Evolutionary conservation across 306 rosid genomes (phyloP).

Genomic region (Trifolium dubium): DNA sequence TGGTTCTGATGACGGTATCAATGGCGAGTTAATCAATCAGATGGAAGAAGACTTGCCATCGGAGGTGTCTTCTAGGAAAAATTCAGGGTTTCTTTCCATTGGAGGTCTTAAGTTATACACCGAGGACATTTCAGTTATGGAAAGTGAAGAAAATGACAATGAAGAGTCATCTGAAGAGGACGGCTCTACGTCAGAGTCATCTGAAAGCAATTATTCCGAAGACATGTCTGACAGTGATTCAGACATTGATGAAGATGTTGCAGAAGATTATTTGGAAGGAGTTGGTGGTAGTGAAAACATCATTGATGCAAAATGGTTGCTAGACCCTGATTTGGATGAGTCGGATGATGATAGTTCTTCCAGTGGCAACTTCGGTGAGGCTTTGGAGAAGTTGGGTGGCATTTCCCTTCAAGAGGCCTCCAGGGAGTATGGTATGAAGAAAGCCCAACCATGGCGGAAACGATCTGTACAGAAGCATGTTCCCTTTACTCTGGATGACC

Average conservation of each 20-base stretch:
- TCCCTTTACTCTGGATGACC: conserved; percentile 58
- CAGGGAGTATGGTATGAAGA: conserved; percentile 67
- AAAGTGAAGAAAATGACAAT: conserved; percentile 57
- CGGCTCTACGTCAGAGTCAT: conserved; percentile 46
- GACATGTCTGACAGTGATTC: conserved; percentile 71
- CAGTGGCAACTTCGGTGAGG: conserved; percentile 58
- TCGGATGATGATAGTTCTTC: conserved; percentile 68
- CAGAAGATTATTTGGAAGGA: conserved; percentile 83
- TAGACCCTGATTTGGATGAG: conserved; percentile 53
- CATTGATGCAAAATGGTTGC: conserved; percentile 77
- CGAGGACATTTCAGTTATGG: conserved; percentile 71
- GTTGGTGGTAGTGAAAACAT: conserved; percentile 82
- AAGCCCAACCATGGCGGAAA: conserved; percentile 58
- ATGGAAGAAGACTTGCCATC: conserved; percentile 50
- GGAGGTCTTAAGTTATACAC: conserved; percentile 87
- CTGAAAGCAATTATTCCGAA: conserved; percentile 69
- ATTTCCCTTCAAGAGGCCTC: conserved; percentile 86
- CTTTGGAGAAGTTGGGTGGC: conserved; percentile 75
- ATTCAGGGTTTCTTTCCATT: conserved; percentile 84
- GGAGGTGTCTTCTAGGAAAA: conserved; percentile 47
- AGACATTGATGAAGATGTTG: conserved; percentile 86
- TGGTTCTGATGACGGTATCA: conserved; percentile 48
- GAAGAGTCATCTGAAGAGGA: conserved; percentile 56
- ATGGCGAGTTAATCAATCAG: conserved; percentile 49
- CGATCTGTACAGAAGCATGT: conserved; percentile 39